Conservation (phyloP, 768 basidiomycete genomes). For the Mycena sanguinolenta region DNA sequence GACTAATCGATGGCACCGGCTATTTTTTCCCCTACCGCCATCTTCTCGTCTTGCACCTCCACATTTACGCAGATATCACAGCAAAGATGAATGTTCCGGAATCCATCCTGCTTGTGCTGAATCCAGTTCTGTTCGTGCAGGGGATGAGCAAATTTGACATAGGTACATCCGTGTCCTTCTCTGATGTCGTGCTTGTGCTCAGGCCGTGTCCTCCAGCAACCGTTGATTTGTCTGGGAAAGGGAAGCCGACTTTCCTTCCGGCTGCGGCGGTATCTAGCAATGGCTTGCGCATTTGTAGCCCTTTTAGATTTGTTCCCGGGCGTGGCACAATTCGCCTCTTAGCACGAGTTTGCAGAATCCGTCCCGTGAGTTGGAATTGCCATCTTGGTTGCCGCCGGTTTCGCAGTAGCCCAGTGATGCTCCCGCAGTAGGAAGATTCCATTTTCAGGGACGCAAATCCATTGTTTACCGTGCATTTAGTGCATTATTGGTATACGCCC, state of each 20-base stretch:
- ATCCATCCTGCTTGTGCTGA: background rate
- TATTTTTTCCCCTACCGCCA: constrained; percentile 15
- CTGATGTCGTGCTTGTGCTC: too few relatives aligned
- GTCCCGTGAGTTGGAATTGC: constrained; percentile 3
- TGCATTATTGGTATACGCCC: background rate
- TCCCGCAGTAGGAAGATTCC: background rate
- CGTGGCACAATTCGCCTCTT: constrained; percentile 3
- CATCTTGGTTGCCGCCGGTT: constrained; percentile 3
- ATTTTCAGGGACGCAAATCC: constrained; percentile 4
- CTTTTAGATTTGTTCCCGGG: constrained; percentile 21
- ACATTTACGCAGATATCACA: background rate
- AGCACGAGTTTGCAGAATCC: constrained; percentile 4
- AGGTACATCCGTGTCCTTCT: too few relatives aligned
- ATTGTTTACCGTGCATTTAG: constrained; percentile 5
- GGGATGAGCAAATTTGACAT: too few relatives aligned
- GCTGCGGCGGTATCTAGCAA: too few relatives aligned
- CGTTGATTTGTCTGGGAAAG: background rate
- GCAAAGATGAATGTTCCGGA: too few relatives aligned
- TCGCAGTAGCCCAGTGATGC: constrained; percentile 15
- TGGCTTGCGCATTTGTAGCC: background rate
- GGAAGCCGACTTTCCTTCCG: too few relatives aligned
- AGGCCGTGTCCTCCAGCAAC: too few relatives aligned
- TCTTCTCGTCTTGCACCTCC: constrained; percentile 10
- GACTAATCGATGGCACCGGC: constrained; percentile 1
- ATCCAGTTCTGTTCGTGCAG: background rate